Base-by-base conservation (phyloP, 108 stramenopile species). In the Stephanodiscus triporus region DNA sequence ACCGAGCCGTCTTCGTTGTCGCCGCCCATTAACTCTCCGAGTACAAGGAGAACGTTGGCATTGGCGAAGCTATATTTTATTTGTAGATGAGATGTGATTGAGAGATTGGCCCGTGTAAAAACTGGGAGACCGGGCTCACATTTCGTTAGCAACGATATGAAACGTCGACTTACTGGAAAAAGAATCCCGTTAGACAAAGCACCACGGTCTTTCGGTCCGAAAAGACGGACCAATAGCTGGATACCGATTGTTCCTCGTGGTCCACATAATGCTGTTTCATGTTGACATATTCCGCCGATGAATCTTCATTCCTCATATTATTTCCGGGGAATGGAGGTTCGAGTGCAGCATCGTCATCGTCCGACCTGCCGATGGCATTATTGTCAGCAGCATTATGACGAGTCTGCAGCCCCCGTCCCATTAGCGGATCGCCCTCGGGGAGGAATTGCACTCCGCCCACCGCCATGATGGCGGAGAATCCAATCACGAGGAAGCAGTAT, bases 21-120 rank as follows among this genome's bases (percentile, higher is more conserved):
- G n/a, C 83, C 86, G 61, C 91, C 89, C 94, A 95, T 95, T 16
- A 95, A 81, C 56, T 95, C 94, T 51, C 94, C 94, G 37, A 95
- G 70, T 1, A 95, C 94, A 47, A 95, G 76, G 26, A 95, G 67
- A 2, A 95, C 94, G 68, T 95, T 95, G 30, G 94, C 94, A 74
- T 95, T 95, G 26, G 94, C 94, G 73, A 87, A 95, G 88, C 67
- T 81, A 67, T 50, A 45, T n/a, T 45, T 16, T 45, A 45, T 45
- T 16, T 45, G 40, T 20, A 61, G 16, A 68, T 51, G 23, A 27
- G 51, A 47, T 30, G 36, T 29, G 19, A 48, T 4, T 5, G 48
- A 10, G 48, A 10, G 26, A n/a, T 48, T 11, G 17, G 20, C 30
- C 16, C 11, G 27, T 16, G 11, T 51, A 43, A n/a, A 55, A 27